phyloP scores from a whole-genome alignment of 345 rosid species.

The Linum trigynum region DNA sequence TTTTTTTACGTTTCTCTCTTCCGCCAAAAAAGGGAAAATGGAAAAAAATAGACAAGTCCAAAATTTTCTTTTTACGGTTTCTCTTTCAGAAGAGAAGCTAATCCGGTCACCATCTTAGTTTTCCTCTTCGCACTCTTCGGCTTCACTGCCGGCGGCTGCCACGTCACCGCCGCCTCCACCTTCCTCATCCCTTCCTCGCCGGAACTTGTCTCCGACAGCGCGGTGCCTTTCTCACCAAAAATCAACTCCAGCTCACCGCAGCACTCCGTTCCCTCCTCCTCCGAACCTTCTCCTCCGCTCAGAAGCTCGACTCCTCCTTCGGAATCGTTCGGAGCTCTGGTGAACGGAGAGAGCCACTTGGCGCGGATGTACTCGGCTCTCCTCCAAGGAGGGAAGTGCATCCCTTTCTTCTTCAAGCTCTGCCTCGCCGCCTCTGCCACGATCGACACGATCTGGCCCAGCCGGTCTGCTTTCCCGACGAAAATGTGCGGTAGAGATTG shows the following conservation, averaged over 20 bases:
- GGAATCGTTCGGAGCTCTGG: not conserved
- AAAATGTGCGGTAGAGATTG: slow-evolving; percentile 69
- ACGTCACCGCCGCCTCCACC: slow-evolving; percentile 17
- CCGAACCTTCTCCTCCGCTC: not conserved
- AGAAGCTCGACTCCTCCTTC: slow-evolving; percentile 10
- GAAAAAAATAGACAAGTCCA: slow-evolving; percentile 19
- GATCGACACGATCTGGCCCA: slow-evolving; percentile 58
- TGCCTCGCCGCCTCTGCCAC: slow-evolving; percentile 80
- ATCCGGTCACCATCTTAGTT: slow-evolving; percentile 69
- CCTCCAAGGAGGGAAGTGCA: slow-evolving; percentile 93
- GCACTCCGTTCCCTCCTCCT: slow-evolving; percentile 8
- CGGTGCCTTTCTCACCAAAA: slow-evolving; percentile 35
- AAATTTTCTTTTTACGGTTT: slow-evolving; percentile 44
- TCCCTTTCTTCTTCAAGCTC: slow-evolving; percentile 86
- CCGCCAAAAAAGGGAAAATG: slow-evolving; percentile 11
- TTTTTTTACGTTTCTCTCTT: slow-evolving; percentile 9
- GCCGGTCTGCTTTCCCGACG: slow-evolving; percentile 79
- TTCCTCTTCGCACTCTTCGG: slow-evolving; percentile 50
- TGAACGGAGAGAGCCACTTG: slow-evolving; percentile 22
- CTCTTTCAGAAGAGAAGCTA: slow-evolving; percentile 74
- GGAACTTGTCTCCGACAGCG: slow-evolving; percentile 8
- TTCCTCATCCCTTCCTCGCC: not conserved
- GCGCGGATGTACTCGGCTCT: slow-evolving; percentile 70
- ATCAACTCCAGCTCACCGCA: slow-evolving; percentile 52
- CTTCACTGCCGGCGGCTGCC: slow-evolving; percentile 55